Evolutionary conservation across 1,284 basidiomycete species (phyloP), one percentile per base, ranked within the genome.

Genomic region (Dichomitus squalens): DNA sequence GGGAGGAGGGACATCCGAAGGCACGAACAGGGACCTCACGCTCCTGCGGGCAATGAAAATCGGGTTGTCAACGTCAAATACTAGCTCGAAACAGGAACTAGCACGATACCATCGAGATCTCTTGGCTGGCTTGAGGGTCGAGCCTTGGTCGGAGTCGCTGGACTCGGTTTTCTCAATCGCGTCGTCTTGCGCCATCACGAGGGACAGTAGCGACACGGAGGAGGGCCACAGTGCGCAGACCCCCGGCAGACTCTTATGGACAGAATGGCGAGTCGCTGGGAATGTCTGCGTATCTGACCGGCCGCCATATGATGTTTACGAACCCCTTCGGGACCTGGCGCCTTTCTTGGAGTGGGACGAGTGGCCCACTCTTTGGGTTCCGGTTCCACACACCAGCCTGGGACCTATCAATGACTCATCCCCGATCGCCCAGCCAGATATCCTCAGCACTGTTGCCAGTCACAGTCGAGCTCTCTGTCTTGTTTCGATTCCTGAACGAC

Each of bases 1-100:
- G 1, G 82, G 73, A 0, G 81, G 79, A 0, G 81, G 79, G 0
- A 79, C 76, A 20, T 73, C 59, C n/a, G 52, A 60, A 3, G 66
- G 69, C n/a, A 62, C 38, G 35, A 70, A 60, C 11, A 66, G 66
- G 40, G 65, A 59, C 41, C 60, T 62, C 41, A 62, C 57, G 31
- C 33, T 57, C 54, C 61, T 64, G 54, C 21, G 4, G 9, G n/a
- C n/a, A n/a, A 7, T 16, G 58, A 12, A 29, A 39, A 25, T 31
- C 9, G 8, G 12, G 21, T n/a, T 25, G 7, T 33, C 7, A 7
- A 16, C n/a, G n/a, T 36, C 8, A 11, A 33, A 12, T 20, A n/a
- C 25, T 20, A 29, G 7, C 12, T n/a, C 12, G 27, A 39, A 18
- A 23, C 33, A 23, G 12, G 9, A 23, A 16, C n/a, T 21, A 34